Evolutionary conservation across 306 rosid genomes (phyloP).

Genomic region (Vigna hirtella): DNA sequence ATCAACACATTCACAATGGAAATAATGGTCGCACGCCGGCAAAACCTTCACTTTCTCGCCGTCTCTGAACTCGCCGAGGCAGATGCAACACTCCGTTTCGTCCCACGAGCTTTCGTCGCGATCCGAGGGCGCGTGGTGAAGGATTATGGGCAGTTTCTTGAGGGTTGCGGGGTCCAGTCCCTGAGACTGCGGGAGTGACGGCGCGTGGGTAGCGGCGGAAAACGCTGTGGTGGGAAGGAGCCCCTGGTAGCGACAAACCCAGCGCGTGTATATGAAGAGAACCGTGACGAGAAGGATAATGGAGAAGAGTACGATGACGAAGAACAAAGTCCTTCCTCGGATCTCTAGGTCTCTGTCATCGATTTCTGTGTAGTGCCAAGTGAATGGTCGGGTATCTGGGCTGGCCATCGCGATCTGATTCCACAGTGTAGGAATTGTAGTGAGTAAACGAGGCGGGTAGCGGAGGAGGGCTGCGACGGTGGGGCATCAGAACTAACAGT

Average conservation of each 20-base stretch:
- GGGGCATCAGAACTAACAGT: slow-evolving; percentile 40
- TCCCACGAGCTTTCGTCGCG: slow-evolving; percentile 43
- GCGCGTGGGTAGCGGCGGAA: slow-evolving; percentile 37
- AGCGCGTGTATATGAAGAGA: slow-evolving; percentile 75
- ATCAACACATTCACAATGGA: slow-evolving; percentile 85
- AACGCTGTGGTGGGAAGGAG: slow-evolving; percentile 20
- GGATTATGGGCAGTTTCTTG: slow-evolving; percentile 57
- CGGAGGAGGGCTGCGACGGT: slow-evolving; percentile 13
- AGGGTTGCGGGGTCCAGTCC: slow-evolving; percentile 63
- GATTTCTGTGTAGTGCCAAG: slow-evolving; percentile 71
- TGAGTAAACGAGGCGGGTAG: neutral
- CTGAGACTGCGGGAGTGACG: slow-evolving; percentile 37
- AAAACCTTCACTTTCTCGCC: slow-evolving; percentile 85
- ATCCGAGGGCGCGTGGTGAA: slow-evolving; percentile 48
- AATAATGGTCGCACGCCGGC: slow-evolving; percentile 72
- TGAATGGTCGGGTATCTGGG: slow-evolving; percentile 49
- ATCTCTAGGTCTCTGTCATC: slow-evolving; percentile 67
- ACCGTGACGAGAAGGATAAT: slow-evolving; percentile 60
- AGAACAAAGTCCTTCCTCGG: slow-evolving; percentile 74
- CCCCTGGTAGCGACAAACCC: slow-evolving; percentile 68
- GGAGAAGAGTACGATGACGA: slow-evolving; percentile 64
- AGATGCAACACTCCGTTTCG: slow-evolving; percentile 76
- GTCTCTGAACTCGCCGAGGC: slow-evolving; percentile 69
- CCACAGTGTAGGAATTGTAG: no score
- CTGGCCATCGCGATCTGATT: slow-evolving; percentile 38